Evolutionary conservation across 768 basidiomycete species (phyloP), one percentile per base, ranked within the genome.

Genomic region (Podaxis sp.): DNA sequence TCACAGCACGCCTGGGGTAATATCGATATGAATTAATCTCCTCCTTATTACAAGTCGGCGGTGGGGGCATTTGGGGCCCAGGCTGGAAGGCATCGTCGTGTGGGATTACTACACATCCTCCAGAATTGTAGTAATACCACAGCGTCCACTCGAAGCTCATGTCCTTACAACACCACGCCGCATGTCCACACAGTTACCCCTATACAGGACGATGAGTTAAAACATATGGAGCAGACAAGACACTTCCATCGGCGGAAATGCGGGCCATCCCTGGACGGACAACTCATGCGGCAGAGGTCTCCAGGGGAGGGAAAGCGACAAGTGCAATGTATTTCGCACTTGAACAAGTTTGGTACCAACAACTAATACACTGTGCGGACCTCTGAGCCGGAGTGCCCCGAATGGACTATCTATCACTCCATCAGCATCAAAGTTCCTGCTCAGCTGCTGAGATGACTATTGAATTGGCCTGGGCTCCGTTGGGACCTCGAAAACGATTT

Each of bases 201-300:
- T 12, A 50, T 20, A 12, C 15, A 8, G 22, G 44, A 20, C n/a
- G 20, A 8, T 22, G 13, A 24, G 22, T 38, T 36, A 12, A 22
- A 22, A 38, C 8, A 38, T 22, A 56, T 20, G 36, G 15, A 13
- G 24, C 4, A 38, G 37, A 41, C 54, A 56, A 56, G 36, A 20
- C 24, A 38, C 54, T 38, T 56, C 54, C 37, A 38, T 56, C 54
- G 54, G 54, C 54, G 54, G 54, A 56, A 22, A 26, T 24, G 22
- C 54, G 54, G 54, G 24, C 36, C 22, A 38, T 37, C 22, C 38
- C 54, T 36, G 38, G 33, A 33, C 52, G 52, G 52, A 28, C 28
- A 54, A 40, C 54, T 24, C 54, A 56, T 22, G 54, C 54, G 17
- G 54, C 12, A 22, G 24, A 50, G 12, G 20, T 50, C 26, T 28